A percentile compares a stretch with the other conserved stretches of the same genome.
These are phyloP conservation scores for Ajuga chamaepitys DNA, from an alignment of 257 asterid species.

Conservation along the genomic window DNA sequence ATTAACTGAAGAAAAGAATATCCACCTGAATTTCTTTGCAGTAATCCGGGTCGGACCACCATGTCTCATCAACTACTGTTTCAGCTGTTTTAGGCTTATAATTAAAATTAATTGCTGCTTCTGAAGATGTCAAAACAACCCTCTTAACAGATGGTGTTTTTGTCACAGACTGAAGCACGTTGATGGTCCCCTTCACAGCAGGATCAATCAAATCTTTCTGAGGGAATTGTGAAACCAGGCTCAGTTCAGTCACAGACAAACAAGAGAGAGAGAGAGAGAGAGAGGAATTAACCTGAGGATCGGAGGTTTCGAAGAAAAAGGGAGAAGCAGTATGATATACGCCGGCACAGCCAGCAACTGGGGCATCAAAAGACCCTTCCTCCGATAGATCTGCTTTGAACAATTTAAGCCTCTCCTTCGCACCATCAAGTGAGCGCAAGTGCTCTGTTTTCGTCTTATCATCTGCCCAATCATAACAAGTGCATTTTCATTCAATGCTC, in stretches of 20 bases:
- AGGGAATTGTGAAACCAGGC: not conserved
- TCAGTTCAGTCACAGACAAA: not conserved
- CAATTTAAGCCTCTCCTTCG: conserved; percentile 46
- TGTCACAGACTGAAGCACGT: conserved; percentile 53
- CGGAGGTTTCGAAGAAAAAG: not conserved
- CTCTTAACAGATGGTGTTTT: conserved; percentile 45
- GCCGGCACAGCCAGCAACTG: conserved; percentile 42
- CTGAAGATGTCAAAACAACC: conserved; percentile 62
- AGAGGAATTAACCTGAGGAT: conserved; percentile 29
- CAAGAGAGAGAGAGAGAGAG: not conserved
- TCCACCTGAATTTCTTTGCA: conserved; percentile 36
- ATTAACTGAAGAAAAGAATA: not conserved
- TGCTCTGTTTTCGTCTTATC: conserved; percentile 28
- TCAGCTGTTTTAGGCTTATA: conserved; percentile 53
- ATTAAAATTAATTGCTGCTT: conserved; percentile 46
- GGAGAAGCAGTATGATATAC: conserved; percentile 55
- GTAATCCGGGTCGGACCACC: conserved; percentile 41
- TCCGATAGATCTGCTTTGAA: conserved; percentile 35
- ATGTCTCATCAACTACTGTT: conserved; percentile 52
- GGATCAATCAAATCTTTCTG: conserved; percentile 63
- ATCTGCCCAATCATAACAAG: conserved; percentile 7
- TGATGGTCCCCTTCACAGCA: conserved; percentile 67
- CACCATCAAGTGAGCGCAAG: conserved; percentile 41
- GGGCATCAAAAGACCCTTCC: conserved; percentile 35
- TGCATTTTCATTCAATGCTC: not conserved